These are phyloP conservation scores for Candida awuae DNA, from an alignment of 805 yeast species.

Conservation along the genomic window DNA sequence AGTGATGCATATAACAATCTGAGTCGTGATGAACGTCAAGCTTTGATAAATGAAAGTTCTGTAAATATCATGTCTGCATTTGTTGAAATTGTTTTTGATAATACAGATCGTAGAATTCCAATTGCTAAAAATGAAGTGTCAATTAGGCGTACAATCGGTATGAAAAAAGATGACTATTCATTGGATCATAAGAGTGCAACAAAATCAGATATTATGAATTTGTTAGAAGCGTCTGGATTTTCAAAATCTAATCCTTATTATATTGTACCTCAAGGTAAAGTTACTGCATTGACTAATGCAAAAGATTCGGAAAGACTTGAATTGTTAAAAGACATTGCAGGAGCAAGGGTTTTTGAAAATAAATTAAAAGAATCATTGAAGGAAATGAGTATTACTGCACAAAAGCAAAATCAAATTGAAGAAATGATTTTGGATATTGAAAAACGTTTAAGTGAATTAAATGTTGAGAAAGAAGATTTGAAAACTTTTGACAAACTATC, in stretches of 20 bases:
- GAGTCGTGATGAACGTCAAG: conserved; percentile 78
- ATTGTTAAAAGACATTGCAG: conserved; percentile 85
- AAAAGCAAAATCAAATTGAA: conserved; percentile 62
- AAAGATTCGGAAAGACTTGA: conserved; percentile 75
- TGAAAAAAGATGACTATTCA: conserved; percentile 85
- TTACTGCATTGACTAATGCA: conserved; percentile 81
- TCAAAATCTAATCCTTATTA: conserved; percentile 87
- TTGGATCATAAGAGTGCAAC: conserved; percentile 74
- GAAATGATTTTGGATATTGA: conserved; percentile 65
- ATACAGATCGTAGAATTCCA: conserved; percentile 67
- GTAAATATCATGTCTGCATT: conserved; percentile 87
- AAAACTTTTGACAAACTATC: conserved; percentile 62
- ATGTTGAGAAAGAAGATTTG: conserved; percentile 70
- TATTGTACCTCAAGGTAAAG: conserved; percentile 94
- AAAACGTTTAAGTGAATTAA: conserved; percentile 67
- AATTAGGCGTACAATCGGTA: conserved; percentile 84
- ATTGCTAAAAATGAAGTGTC: conserved; percentile 59
- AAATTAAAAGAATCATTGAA: conserved; percentile 70
- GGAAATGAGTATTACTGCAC: conserved; percentile 68
- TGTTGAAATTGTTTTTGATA: conserved; percentile 85
- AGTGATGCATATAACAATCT: conserved; percentile 84
- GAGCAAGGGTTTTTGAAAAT: conserved; percentile 83
- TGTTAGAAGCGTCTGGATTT: conserved; percentile 87
- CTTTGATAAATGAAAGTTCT: conserved; percentile 83
- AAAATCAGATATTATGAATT: conserved; percentile 69